Percentiles rank a stretch among this genome's conserved stretches.
These are phyloP conservation scores for Lentinula raphanica DNA, from an alignment of 768 basidiomycete species.

Conservation along the genomic window DNA sequence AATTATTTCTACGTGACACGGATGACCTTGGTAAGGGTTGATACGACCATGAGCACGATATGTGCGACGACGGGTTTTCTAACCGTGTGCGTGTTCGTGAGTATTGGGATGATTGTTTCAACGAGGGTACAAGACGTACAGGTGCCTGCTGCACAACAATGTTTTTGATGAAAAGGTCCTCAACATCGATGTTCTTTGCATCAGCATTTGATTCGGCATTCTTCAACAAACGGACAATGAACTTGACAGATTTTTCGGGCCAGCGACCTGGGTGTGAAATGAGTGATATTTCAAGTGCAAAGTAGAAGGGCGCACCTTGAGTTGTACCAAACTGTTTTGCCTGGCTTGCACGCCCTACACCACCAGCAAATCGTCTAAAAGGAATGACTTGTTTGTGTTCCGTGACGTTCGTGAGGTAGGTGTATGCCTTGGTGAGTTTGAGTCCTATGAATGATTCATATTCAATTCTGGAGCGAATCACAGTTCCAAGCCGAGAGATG, in stretches of 20 bases:
- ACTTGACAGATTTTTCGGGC: slow-evolving; percentile 98
- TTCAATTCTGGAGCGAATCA: background rate
- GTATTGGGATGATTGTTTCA: too few species aligned
- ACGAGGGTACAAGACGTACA: slow-evolving; percentile 42
- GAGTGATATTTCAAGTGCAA: background rate
- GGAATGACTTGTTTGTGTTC: slow-evolving; percentile 88
- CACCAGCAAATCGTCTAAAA: slow-evolving; percentile 92
- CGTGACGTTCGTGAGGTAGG: slow-evolving; percentile 88
- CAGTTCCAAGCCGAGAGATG: background rate
- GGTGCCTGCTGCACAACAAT: slow-evolving; percentile 99
- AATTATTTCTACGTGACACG: slow-evolving; percentile 94
- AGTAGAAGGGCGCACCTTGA: slow-evolving; percentile 61
- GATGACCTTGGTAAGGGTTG: slow-evolving; percentile 99
- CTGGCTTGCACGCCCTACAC: slow-evolving; percentile 91
- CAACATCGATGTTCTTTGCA: slow-evolving; percentile 90
- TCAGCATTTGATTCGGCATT: slow-evolving; percentile 99
- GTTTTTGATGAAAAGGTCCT: slow-evolving; percentile 92
- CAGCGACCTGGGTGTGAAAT: slow-evolving; percentile 75
- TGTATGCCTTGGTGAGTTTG: slow-evolving; percentile 90
- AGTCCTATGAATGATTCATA: slow-evolving; percentile 49
- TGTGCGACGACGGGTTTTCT: slow-evolving; percentile 99
- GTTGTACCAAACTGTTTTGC: slow-evolving; percentile 96
- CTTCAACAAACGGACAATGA: slow-evolving; percentile 91
- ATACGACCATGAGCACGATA: slow-evolving; percentile 98
- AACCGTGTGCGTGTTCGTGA: too few species aligned